A percentile compares a stretch with the other conserved stretches of the same genome.
phyloP scores from a whole-genome alignment of 106 monocot genomes.

The Apostasia shenzhenica region DNA sequence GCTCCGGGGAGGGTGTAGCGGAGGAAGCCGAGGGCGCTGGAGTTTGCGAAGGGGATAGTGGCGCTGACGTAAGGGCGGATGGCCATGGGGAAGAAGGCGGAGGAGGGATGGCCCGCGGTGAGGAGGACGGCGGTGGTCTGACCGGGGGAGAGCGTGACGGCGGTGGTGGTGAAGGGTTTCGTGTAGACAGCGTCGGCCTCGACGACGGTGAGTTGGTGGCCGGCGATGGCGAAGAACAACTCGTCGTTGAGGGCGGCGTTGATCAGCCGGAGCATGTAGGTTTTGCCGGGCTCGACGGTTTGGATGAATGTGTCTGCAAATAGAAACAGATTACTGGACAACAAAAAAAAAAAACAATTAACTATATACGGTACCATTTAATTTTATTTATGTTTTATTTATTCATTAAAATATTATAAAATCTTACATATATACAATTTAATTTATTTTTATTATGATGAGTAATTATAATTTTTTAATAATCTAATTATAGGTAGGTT shows the following conservation, averaged over 20 bases:
- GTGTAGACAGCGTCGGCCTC: slow-evolving; percentile 31
- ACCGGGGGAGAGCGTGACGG: slow-evolving; percentile 27
- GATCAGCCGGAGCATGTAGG: slow-evolving; percentile 27
- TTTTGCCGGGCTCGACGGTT: slow-evolving; percentile 20
- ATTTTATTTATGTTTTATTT: too few relatives aligned
- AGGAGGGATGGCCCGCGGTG: slow-evolving; percentile 21
- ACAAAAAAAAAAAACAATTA: too few relatives aligned
- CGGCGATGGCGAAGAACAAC: slow-evolving; percentile 32
- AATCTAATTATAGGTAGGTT: too few relatives aligned
- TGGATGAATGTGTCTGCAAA: not conserved
- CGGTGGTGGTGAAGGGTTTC: slow-evolving; percentile 22
- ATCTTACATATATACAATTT: too few relatives aligned
- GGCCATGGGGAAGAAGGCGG: slow-evolving; percentile 26
- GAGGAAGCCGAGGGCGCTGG: slow-evolving; percentile 26
- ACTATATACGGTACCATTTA: too few relatives aligned
- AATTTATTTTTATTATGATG: too few relatives aligned
- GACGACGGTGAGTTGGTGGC: slow-evolving; percentile 32
- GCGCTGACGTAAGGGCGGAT: slow-evolving; percentile 27
- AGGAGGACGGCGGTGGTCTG: slow-evolving; percentile 40
- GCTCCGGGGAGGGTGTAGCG: slow-evolving; percentile 9
- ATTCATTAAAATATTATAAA: too few relatives aligned
- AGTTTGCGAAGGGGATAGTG: slow-evolving; percentile 28
- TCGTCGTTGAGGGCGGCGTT: slow-evolving; percentile 36
- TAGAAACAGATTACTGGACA: too few relatives aligned
- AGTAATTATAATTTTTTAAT: too few relatives aligned